Base-by-base conservation (phyloP, 2,329 filamentous ascomycete species). In the Nannizzia gypsea region DNA sequence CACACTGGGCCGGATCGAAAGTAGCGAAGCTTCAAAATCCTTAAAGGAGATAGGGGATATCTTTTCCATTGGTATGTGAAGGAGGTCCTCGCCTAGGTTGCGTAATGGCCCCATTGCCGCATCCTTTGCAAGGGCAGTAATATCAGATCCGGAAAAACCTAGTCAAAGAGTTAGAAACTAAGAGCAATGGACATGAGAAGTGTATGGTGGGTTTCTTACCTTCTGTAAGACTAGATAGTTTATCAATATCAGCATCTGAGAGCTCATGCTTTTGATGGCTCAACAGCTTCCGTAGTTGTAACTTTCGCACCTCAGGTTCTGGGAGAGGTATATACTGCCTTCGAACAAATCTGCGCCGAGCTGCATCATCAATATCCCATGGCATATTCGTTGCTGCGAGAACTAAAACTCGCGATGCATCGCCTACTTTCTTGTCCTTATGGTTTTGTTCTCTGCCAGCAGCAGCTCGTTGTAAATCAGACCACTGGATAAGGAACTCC, bases 141-240 rank as follows among this genome's bases (percentile, higher is more conserved):
- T 96, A 69, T 99, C 93, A 1, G 90, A 96, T 50, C 93, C 93
- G 6, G 90, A 96, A 75, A 96, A 99, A n/a, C 90, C 91, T 96
- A 65, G 20, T n/a, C 4, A 6, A 26, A 22, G 1, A 5, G 31
- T 58, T 34, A 26, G 24, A 24, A 44, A 8, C 1, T 22, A 22
- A 26, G 44, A 2, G 15, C 13, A 56, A n/a, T 9, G 54, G 17
- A 54, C 20, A 8, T 24, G 6, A 13, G 20, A n/a, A n/a, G 44
- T 13, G 44, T 50, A 15, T 3, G 8, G 13, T 3, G 11, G 8
- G 11, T 40, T 26, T 73, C 80, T 69, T 77, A 92, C 90, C 90
- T 67, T 96, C 89, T 48, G 93, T 97, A 59, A 93, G 73, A 60
- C 76, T 73, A n/a, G 97, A 89, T 38, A 99, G 74, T 54, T 77